Evolutionary conservation across 2,329 filamentous ascomycete species (phyloP).

Genomic region (Colletotrichum horii): DNA sequence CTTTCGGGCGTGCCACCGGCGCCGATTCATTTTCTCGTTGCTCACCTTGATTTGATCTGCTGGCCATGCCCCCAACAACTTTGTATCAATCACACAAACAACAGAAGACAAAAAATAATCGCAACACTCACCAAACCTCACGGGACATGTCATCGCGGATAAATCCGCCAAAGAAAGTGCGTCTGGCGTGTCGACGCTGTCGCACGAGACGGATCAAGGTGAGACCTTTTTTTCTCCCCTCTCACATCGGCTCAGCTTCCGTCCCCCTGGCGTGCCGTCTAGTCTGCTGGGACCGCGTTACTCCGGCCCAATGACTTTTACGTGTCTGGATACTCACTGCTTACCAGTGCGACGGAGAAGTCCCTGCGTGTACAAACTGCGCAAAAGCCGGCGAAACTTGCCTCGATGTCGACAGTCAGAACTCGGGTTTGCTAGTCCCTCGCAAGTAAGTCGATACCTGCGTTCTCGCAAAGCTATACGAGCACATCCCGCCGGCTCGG

Average conservation of each 20-base stretch:
- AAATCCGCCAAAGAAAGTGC: conserved; percentile 36
- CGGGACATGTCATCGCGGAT: background rate
- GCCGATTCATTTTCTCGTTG: background rate
- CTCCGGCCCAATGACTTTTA: background rate
- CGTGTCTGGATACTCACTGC: background rate
- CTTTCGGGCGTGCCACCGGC: background rate
- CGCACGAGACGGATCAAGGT: conserved; percentile 41
- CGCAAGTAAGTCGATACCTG: conserved; percentile 31
- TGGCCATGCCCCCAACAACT: background rate
- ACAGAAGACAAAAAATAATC: background rate
- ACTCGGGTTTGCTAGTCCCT: conserved; percentile 36
- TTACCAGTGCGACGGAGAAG: conserved; percentile 39
- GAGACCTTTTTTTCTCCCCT: background rate
- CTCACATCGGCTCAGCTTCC: background rate
- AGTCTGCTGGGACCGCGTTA: background rate
- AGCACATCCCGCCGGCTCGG: background rate
- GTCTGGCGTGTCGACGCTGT: conserved; percentile 41
- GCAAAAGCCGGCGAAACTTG: conserved; percentile 37
- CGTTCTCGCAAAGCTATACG: background rate
- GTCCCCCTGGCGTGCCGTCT: background rate
- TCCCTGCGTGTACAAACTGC: conserved; percentile 41
- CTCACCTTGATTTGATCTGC: background rate
- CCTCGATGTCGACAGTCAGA: conserved; percentile 41
- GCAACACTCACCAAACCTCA: background rate
- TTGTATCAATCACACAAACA: background rate